A percentile compares a stretch with the other conserved stretches of the same genome.
phyloP scores from a whole-genome alignment of 108 stramenopile genomes.

The Fragilariopsis cylindrus region DNA sequence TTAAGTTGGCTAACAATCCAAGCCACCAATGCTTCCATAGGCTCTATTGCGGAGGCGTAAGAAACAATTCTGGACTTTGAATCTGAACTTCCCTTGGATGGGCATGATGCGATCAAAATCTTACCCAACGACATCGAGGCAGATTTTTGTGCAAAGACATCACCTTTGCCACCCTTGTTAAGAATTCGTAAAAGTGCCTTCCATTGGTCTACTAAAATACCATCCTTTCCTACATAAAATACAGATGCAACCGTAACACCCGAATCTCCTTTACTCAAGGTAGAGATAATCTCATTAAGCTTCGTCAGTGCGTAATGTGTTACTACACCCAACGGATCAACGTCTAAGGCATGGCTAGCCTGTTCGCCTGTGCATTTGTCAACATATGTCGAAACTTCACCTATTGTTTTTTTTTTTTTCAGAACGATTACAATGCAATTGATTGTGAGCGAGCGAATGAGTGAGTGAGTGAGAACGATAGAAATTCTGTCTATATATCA shows the following conservation, averaged over 20 bases:
- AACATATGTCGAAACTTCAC: slow-evolving; percentile 36
- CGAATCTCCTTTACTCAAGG: slow-evolving; percentile 53
- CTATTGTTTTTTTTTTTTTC: neutral
- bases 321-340: slow-evolving; percentile 82
- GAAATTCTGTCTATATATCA: neutral
- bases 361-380: slow-evolving; percentile 60
- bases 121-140: slow-evolving; percentile 73
- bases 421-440: no score
- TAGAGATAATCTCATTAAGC: slow-evolving; percentile 67
- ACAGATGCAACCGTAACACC: slow-evolving; percentile 75
- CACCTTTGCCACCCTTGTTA: slow-evolving; percentile 84
- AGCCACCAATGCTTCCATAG: slow-evolving; percentile 78
- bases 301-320: slow-evolving; percentile 83
- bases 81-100: slow-evolving; percentile 51
- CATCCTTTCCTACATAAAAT: slow-evolving; percentile 84
- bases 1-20: slow-evolving; percentile 88
- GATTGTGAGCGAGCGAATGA: no score
- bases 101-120: slow-evolving; percentile 79
- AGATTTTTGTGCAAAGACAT: slow-evolving; percentile 76
- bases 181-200: slow-evolving; percentile 79
- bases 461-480: neutral
- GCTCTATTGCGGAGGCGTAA: slow-evolving; percentile 82
- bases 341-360: slow-evolving; percentile 65
- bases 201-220: slow-evolving; percentile 86
- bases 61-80: slow-evolving; percentile 56